Conservation (phyloP, 805 yeast genomes). For the Martiniozyma abietophila region DNA sequence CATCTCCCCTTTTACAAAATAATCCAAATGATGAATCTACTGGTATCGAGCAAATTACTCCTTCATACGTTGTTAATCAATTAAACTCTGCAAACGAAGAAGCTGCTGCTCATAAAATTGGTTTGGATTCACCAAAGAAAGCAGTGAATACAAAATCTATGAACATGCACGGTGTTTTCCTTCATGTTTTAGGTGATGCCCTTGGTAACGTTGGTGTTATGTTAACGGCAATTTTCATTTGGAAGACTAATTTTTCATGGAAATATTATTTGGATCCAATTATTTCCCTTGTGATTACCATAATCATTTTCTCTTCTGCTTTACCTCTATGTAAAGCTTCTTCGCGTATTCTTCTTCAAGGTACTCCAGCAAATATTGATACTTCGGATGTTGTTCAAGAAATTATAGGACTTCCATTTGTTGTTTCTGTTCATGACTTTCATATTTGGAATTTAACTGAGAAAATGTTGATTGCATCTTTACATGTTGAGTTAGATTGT, state of each 20-base stretch:
- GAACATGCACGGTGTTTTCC: conserved; percentile 94
- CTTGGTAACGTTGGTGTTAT: conserved; percentile 93
- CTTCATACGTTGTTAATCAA: conserved; percentile 20
- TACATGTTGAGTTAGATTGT: conserved; percentile 70
- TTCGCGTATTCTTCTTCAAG: conserved; percentile 82
- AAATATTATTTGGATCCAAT: conserved; percentile 78
- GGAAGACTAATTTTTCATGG: conserved; percentile 92
- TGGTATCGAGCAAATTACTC: conserved; percentile 22
- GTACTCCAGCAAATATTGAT: conserved; percentile 78
- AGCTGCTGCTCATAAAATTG: conserved; percentile 8
- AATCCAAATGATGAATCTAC: conserved; percentile 14
- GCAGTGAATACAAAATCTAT: conserved; percentile 42
- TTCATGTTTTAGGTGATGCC: conserved; percentile 95
- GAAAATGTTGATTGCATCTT: conserved; percentile 73
- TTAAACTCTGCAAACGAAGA: conserved; percentile 11
- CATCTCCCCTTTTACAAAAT: conserved; percentile 8
- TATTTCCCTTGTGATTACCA: conserved; percentile 76
- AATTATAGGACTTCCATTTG: conserved; percentile 59
- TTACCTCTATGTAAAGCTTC: conserved; percentile 82
- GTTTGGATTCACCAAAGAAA: conserved; percentile 6
- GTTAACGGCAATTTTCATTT: conserved; percentile 77
- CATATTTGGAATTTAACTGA: conserved; percentile 96
- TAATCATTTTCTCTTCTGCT: conserved; percentile 84
- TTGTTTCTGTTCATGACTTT: conserved; percentile 84
- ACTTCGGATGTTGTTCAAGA: conserved; percentile 66